Percentiles rank a stretch among this genome's conserved stretches.
phyloP scores from a whole-genome alignment of 2,329 filamentous ascomycete species.

The Fusarium domesticum region DNA sequence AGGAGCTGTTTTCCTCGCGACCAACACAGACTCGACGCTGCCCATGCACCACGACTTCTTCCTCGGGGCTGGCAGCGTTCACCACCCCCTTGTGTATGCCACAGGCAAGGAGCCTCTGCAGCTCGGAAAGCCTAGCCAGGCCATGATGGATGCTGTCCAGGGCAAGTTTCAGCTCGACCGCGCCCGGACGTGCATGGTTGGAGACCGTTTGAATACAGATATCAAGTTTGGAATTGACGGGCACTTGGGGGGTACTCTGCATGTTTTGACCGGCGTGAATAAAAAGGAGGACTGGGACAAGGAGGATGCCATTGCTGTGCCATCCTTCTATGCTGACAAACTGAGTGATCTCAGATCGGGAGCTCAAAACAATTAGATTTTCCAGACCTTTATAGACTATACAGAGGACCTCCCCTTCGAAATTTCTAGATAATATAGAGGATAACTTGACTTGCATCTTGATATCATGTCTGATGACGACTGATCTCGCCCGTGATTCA shows the following conservation, averaged over 20 bases:
- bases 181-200: constrained; percentile 87
- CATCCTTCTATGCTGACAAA: constrained; percentile 79
- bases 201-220: constrained; percentile 90
- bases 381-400: constrained; percentile 17
- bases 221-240: constrained; percentile 94
- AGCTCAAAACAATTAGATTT: constrained; percentile 18
- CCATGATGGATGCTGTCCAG: constrained; percentile 99
- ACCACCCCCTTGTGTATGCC: constrained; percentile 74
- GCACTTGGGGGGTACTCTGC: constrained; percentile 83
- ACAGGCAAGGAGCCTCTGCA: constrained; percentile 66
- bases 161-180: constrained; percentile 91
- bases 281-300: constrained; percentile 81
- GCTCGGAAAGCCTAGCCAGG: constrained; percentile 92
- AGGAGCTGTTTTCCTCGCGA: constrained; percentile 85
- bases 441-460: constrained; percentile 4
- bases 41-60: constrained; percentile 81
- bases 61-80: constrained; percentile 83
- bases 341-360: constrained; percentile 66
- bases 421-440: neutral
- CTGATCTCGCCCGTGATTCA: neutral
- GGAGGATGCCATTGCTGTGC: constrained; percentile 64
- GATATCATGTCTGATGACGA: neutral
- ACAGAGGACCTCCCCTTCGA: constrained; percentile 7
- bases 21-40: constrained; percentile 87
- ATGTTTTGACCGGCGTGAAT: constrained; percentile 85